These are phyloP conservation scores for Axilococcus clingmanii DNA, from an alignment of 139 green algal species.

Conservation along the genomic window DNA sequence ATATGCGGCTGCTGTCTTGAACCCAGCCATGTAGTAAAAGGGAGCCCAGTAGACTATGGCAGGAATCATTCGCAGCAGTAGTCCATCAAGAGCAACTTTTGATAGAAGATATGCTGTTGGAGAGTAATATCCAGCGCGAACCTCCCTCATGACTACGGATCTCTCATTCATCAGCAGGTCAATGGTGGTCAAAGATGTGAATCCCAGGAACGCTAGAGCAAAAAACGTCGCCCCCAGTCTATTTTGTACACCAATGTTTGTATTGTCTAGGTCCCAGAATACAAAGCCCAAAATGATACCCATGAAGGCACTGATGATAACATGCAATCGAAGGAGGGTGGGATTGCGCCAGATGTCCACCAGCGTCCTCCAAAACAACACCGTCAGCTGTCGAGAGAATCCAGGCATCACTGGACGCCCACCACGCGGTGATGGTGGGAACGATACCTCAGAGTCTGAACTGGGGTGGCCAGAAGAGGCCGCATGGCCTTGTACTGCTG, in stretches of 20 bases:
- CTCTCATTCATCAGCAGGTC: conserved; percentile 55
- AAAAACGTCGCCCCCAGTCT: conserved; percentile 70
- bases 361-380: conserved; percentile 61
- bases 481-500: too few species aligned
- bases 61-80: conserved; percentile 66
- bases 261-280: conserved; percentile 39
- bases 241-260: conserved; percentile 53
- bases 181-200: conserved; percentile 60
- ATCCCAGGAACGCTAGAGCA: conserved; percentile 57
- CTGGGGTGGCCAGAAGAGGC: not conserved
- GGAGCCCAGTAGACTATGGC: conserved; percentile 43
- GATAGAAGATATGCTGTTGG: conserved; percentile 42
- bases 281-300: conserved; percentile 48
- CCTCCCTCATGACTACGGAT: conserved; percentile 38
- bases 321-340: conserved; percentile 50
- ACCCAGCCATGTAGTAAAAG: conserved; percentile 61
- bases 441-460: not conserved
- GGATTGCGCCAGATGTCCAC: conserved; percentile 67
- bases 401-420: not conserved
- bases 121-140: conserved; percentile 47
- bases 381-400: conserved; percentile 36
- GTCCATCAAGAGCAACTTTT: conserved; percentile 58
- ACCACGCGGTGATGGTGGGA: not conserved
- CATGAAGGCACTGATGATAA: conserved; percentile 30
- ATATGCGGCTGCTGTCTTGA: conserved; percentile 11